phyloP scores from a whole-genome alignment of 257 asterid genomes.

The Parsonsia alboflavescens region DNA sequence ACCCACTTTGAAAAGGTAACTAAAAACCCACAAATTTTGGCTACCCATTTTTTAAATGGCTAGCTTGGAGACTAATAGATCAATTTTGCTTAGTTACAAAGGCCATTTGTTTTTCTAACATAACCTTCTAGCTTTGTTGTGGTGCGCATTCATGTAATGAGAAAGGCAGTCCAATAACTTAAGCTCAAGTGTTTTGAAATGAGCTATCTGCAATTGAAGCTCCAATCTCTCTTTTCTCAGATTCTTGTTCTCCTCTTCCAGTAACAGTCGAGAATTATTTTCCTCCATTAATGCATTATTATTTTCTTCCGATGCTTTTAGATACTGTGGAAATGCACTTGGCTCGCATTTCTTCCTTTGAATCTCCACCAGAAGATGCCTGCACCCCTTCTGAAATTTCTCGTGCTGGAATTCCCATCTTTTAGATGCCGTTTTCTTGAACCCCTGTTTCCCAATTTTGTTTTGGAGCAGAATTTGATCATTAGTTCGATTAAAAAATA shows the following conservation, averaged over 20 bases:
- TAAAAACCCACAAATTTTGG: no score
- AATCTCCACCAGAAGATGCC: slow-evolving; percentile 41
- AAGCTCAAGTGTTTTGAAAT: slow-evolving; percentile 37
- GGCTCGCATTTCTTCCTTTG: slow-evolving; percentile 48
- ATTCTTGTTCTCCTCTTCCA: slow-evolving; percentile 49
- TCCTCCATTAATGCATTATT: slow-evolving; percentile 2
- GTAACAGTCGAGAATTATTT: not conserved
- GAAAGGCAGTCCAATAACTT: slow-evolving; percentile 33
- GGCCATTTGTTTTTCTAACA: not conserved
- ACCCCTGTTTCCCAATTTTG: slow-evolving; percentile 27
- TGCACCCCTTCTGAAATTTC: slow-evolving; percentile 44
- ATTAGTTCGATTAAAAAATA: no score
- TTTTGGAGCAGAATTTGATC: no score
- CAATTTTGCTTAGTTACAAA: no score
- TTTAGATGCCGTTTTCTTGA: slow-evolving; percentile 54
- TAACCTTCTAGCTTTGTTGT: slow-evolving; percentile 19
- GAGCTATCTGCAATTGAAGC: slow-evolving; percentile 48
- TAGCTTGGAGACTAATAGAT: not conserved
- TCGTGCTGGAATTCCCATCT: slow-evolving; percentile 66
- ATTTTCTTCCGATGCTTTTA: slow-evolving; percentile 28
- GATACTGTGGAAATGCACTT: slow-evolving; percentile 43
- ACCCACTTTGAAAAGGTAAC: no score
- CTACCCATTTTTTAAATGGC: not conserved
- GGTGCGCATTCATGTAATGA: slow-evolving; percentile 14
- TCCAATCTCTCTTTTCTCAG: slow-evolving; percentile 38